Base-by-base conservation (phyloP, 495 filamentous ascomycete genomes). In the Parachaetomium inaequale region DNA sequence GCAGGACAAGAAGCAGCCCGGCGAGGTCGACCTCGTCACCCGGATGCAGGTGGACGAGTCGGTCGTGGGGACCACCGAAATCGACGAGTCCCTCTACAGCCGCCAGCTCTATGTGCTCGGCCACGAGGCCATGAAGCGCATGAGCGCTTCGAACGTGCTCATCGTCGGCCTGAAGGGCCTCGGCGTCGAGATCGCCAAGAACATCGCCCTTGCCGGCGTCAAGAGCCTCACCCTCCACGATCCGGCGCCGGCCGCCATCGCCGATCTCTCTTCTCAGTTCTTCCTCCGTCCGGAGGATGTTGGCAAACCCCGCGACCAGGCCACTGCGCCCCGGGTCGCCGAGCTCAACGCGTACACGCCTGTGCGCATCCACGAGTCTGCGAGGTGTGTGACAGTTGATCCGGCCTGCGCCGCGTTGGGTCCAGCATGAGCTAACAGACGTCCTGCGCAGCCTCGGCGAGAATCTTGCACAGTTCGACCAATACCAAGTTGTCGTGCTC, bases 51-150 rank as follows among this genome's bases (percentile, higher is more conserved):
- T 94, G 64, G 91, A 96, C 76, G 84, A 81, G 65, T 82, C 82
- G 59, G 71, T 77, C 23, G 74, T 75, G 51, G 76, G 75, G 50
- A 72, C 74, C 26, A 72, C 76, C 69, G 84, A 95, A 66, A 98
- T 99, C 78, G 95, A 99, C 74, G 95, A 99, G 77, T 91, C 90
- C 55, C 84, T 99, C 64, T 99, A 99, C 82, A 96, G 92, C 76
- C 85, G 95, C 59, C 95, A 99, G 77, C 90, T 99, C 50, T 96
- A 98, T 75, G 94, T 98, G 55, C 85, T 99, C 61, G 95, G 95
- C 32, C 95, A 98, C 76, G 95, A 99, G 80, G 95, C 95, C 56
- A 99, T 99, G 95, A 98, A 96, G 79, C 90, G 93, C 59, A 99
- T 99, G 95, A 84, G 92, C 72, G 89, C 92, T 53, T 98, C 95